phyloP scores from a whole-genome alignment of 164 flowering plant species.

The Dillenia suffruticosa region DNA sequence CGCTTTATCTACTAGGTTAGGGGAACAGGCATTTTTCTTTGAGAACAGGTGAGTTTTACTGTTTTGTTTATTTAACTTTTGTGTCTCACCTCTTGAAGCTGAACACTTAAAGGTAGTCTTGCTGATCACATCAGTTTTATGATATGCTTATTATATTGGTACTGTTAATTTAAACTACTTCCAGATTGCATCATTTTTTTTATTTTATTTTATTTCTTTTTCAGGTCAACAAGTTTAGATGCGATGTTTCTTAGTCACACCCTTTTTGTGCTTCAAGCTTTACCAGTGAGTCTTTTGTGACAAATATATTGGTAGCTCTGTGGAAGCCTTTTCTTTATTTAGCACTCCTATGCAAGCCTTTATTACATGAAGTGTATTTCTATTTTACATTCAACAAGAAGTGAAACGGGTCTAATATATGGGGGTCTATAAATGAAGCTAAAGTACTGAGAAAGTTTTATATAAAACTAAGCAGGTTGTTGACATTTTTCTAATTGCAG shows the following conservation, averaged over 20 bases:
- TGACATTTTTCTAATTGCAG: no score
- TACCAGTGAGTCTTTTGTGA: conserved; percentile 63
- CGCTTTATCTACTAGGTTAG: conserved; percentile 71
- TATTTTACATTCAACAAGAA: no score
- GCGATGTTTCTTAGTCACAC: conserved; percentile 75
- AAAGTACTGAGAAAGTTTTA: no score
- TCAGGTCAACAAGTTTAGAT: conserved; percentile 94
- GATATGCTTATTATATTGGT: no score
- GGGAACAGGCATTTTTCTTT: conserved; percentile 64
- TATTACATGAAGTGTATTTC: no score
- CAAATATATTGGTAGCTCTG: background rate
- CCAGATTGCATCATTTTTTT: background rate
- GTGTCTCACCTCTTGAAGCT: background rate
- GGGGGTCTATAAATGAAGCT: no score
- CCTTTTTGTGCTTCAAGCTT: conserved; percentile 64
- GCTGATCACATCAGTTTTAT: no score
- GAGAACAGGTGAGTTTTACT: conserved; percentile 48
- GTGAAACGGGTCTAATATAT: no score
- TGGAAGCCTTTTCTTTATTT: background rate
- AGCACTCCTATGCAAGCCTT: no score
- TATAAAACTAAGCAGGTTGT: no score
- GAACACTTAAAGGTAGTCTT: no score
- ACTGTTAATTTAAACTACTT: background rate
- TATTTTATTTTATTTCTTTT: conserved; percentile 3
- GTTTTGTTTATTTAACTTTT: background rate